Base-by-base conservation (phyloP, 768 basidiomycete species). In the Amanita thiersii region DNA sequence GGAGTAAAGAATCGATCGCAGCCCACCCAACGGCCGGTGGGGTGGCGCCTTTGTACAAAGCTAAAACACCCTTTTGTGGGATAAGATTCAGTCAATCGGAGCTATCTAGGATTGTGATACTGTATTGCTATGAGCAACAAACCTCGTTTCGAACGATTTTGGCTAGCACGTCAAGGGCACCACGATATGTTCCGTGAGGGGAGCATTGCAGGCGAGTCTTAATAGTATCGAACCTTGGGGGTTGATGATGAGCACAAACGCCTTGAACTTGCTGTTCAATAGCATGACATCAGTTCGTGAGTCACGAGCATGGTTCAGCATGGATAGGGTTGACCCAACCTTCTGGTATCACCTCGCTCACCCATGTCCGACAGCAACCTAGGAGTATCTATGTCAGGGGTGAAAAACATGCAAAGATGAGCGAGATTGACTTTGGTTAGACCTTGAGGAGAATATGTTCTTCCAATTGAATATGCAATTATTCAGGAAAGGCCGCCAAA, bases 331-430 rank as follows among this genome's bases (percentile, higher is more conserved):
- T 9, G 9, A 30, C 20, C 44, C 12, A 39, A 45, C 44, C 44
- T 49, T 40, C 32, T 31, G 35, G 41, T 37, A 41, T 20, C 46
- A 26, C 17, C 23, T 25, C 21, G 41, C 60, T 60, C 54, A 81
- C 73, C 80, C 79, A 58, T 84, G 81, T 23, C 81, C 81, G 12
- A 82, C 79, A 34, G 77, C 76, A 35, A 83, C 79, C 77, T 81
- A 48, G n/a, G 38, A 40, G 12, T 17, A 12, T 28, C n/a, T 14
- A 17, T 17, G 29, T 44, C 24, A 39, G 41, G 24, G 36, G 37
- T 23, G 11, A 29, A 33, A 20, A 24, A 21, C 18, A 17, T 28
- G 35, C 34, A 20, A 26, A 20, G n/a, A 14, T 14, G 26, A 14
- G 32, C 24, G 20, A 47, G 47, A 37, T 43, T 46, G 48, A 73